These are phyloP conservation scores for Trichoderma hamatum DNA, from an alignment of 2,329 filamentous ascomycete species.

Conservation along the genomic window DNA sequence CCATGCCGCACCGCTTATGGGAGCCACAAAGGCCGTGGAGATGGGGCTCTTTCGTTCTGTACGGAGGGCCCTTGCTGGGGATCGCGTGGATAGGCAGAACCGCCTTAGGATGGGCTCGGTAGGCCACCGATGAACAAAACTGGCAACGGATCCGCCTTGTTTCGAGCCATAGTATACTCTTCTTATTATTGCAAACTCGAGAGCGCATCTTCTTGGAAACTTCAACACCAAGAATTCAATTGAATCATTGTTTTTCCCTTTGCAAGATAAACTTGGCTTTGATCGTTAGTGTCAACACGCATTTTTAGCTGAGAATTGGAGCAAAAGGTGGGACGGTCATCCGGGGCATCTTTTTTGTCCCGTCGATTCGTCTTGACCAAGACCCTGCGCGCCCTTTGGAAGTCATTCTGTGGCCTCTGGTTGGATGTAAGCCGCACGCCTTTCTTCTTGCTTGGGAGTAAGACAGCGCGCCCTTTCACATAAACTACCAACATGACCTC, in stretches of 20 bases:
- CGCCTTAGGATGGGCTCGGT: slow-evolving; percentile 5
- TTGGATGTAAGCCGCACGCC: slow-evolving; percentile 24
- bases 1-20: slow-evolving; percentile 23
- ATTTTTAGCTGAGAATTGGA: not conserved
- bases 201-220: not conserved
- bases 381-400: slow-evolving; percentile 25
- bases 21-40: slow-evolving; percentile 19
- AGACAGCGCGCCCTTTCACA: slow-evolving; percentile 30
- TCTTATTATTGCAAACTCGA: slow-evolving; percentile 7
- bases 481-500: slow-evolving; percentile 37
- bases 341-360: not conserved
- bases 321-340: slow-evolving; percentile 17
- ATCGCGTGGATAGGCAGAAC: slow-evolving; percentile 19
- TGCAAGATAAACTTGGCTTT: not conserved
- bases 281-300: not conserved
- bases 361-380: not conserved
- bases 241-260: not conserved
- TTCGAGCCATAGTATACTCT: slow-evolving; percentile 6
- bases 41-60: slow-evolving; percentile 7
- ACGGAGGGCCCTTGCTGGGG: slow-evolving; percentile 22
- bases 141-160: slow-evolving; percentile 21
- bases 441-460: slow-evolving; percentile 12
- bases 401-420: slow-evolving; percentile 16
- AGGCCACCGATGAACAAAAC: slow-evolving; percentile 26
- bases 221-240: not conserved